Conservation (phyloP, 2,329 filamentous ascomycete genomes). For the Cladosporium sp. region DNA sequence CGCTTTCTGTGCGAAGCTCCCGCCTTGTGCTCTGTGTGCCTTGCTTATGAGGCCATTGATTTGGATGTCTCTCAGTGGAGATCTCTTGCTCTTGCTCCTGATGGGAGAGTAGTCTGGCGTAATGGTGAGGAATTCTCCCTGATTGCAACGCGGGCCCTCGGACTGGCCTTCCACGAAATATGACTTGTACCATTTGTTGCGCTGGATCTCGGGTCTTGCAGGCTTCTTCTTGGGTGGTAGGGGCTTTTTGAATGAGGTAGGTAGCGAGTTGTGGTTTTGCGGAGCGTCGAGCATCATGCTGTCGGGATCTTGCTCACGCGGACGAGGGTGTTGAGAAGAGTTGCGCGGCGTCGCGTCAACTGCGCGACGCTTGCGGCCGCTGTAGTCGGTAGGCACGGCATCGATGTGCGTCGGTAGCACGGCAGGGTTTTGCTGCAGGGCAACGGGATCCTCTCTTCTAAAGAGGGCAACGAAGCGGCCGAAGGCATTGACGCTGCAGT, state of each 20-base stretch:
- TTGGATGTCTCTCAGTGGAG: neutral
- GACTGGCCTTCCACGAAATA: neutral
- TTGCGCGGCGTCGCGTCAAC: constrained; percentile 1
- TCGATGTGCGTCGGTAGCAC: neutral
- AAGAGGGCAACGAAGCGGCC: neutral
- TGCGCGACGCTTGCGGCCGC: constrained; percentile 15
- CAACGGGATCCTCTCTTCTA: neutral
- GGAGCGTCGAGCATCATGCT: too few relatives aligned
- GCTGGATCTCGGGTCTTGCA: too few relatives aligned
- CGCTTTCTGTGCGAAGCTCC: constrained; percentile 3
- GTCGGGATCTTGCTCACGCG: too few relatives aligned
- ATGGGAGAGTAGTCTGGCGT: too few relatives aligned
- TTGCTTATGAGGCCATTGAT: neutral
- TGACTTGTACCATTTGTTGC: neutral
- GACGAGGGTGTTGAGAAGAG: too few relatives aligned
- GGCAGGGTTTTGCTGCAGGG: neutral
- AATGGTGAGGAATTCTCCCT: too few relatives aligned
- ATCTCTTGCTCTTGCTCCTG: too few relatives aligned
- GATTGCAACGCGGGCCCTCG: neutral
- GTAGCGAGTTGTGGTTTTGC: too few relatives aligned
- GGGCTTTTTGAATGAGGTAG: too few relatives aligned
- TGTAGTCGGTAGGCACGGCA: constrained; percentile 3
- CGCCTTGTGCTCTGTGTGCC: neutral
- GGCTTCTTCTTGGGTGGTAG: neutral
- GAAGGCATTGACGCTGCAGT: neutral